Evolutionary conservation across 1,139 yeast genomes (phyloP).

Genomic region (Geotrichum macrosporum): DNA sequence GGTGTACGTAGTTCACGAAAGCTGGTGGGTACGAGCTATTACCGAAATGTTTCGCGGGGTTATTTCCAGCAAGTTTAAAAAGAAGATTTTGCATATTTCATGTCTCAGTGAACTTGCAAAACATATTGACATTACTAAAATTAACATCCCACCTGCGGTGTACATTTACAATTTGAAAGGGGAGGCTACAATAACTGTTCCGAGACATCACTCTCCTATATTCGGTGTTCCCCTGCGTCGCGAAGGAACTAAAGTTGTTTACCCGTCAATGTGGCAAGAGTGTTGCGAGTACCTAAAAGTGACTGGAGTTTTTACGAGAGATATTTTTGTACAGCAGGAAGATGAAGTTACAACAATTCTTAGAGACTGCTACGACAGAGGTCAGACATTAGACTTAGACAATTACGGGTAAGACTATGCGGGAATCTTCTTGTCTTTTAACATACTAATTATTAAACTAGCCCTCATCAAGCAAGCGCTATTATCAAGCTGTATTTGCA

Average conservation of each 20-base stretch:
- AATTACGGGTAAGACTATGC: constrained; percentile 37
- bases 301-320: constrained; percentile 28
- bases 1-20: constrained; percentile 82
- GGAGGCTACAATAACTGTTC: constrained; percentile 35
- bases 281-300: constrained; percentile 28
- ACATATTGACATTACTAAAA: constrained; percentile 64
- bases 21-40: constrained; percentile 81
- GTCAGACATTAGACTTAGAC: constrained; percentile 37
- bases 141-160: constrained; percentile 73
- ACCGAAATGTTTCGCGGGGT: constrained; percentile 67
- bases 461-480: constrained; percentile 38
- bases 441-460: not conserved
- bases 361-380: constrained; percentile 39
- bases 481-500: constrained; percentile 38
- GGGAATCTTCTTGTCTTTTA: no score
- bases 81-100: constrained; percentile 48
- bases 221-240: constrained; percentile 35
- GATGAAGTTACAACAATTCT: constrained; percentile 33
- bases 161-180: constrained; percentile 50
- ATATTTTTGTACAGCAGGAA: constrained; percentile 32
- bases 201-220: constrained; percentile 36
- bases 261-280: constrained; percentile 36
- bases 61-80: constrained; percentile 45
- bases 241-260: constrained; percentile 21
- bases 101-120: constrained; percentile 60